Evolutionary conservation across 1,284 basidiomycete genomes (phyloP), one percentile per base, ranked within the genome.

Genomic region (Austroboletus novae-zelandiae): DNA sequence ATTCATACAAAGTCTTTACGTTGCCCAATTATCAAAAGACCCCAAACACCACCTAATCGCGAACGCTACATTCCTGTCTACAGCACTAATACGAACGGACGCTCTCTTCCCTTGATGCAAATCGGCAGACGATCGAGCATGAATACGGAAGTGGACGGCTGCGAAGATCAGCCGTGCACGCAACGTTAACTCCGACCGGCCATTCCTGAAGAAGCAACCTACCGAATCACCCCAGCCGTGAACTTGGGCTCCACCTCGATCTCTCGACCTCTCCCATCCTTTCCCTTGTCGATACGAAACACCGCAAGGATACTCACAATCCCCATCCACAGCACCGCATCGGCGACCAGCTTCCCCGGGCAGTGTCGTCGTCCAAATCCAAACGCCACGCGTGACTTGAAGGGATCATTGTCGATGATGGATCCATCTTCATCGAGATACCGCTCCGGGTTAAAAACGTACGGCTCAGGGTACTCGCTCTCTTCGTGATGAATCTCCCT

Each of bases 331-430:
- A 72, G 27, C 8, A 68, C 36, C 9, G 65, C 59, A 35, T 70
- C 68, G 11, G 67, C 68, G 18, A 71, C 57, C 55, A 58, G 64
- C 45, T 69, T 63, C 1, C 67, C 67, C 27, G 68, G 64, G 41
- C 68, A 70, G 45, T 69, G 62, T 45, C 69, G 60, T 40, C 64
- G 62, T 41, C 64, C 64, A 31, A 70, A 70, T 25, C 65, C 65
- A 56, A 70, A 66, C 4, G 61, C 67, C 11, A 55, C 55, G 18
- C 57, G 66, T 27, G 58, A 61, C 8, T 35, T 52, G 55, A 69
- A 60, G 1, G 68, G 60, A 35, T 67, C 58, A 5, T 36, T 40
- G 15, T 63, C 68, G 10, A 51, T 46, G 25, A 67, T 2, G 14
- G 31, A 48, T 41, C 64, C 69, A 18, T 69, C 65, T 39, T 48